Conservation (phyloP, 495 filamentous ascomycete species). For the Penicillium maclennaniae region DNA sequence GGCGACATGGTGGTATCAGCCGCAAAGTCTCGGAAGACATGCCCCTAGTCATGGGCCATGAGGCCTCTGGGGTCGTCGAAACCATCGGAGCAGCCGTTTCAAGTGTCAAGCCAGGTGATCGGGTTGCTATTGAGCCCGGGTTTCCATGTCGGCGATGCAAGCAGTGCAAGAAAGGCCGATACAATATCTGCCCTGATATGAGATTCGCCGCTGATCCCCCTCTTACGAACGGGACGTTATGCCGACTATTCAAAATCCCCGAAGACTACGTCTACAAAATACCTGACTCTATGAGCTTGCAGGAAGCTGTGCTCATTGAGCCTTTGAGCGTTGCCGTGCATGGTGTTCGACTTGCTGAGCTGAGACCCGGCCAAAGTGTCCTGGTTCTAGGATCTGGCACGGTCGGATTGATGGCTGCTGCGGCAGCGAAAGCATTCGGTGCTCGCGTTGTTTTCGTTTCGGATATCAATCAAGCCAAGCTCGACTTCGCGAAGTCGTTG, state of each 20-base stretch:
- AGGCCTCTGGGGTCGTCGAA: conserved; percentile 61
- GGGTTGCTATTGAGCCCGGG: conserved; percentile 71
- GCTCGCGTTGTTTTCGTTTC: conserved; percentile 68
- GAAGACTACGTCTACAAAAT: conserved; percentile 78
- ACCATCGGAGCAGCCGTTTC: conserved; percentile 40
- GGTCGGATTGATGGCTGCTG: conserved; percentile 71
- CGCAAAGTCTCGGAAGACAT: conserved; percentile 3
- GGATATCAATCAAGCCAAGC: conserved; percentile 60
- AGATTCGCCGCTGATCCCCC: conserved; percentile 73
- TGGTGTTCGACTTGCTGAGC: conserved; percentile 60
- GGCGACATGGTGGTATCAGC: conserved; percentile 3
- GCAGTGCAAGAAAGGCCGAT: conserved; percentile 64
- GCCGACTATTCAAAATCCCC: conserved; percentile 67
- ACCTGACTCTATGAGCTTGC: conserved; percentile 60
- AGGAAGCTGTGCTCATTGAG: conserved; percentile 80
- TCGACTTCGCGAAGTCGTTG: conserved; percentile 1
- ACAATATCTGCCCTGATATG: conserved; percentile 75
- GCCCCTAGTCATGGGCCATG: conserved; percentile 62
- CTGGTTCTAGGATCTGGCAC: conserved; percentile 80
- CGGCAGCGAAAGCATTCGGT: conserved; percentile 68
- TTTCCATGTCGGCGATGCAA: conserved; percentile 66
- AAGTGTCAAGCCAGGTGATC: conserved; percentile 56
- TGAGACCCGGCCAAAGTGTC: conserved; percentile 63
- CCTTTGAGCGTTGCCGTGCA: conserved; percentile 77
- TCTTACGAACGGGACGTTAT: conserved; percentile 60